Evolutionary conservation across 2,329 filamentous ascomycete genomes (phyloP), one percentile per base, ranked within the genome.

Genomic region (Colletotrichum sp.): DNA sequence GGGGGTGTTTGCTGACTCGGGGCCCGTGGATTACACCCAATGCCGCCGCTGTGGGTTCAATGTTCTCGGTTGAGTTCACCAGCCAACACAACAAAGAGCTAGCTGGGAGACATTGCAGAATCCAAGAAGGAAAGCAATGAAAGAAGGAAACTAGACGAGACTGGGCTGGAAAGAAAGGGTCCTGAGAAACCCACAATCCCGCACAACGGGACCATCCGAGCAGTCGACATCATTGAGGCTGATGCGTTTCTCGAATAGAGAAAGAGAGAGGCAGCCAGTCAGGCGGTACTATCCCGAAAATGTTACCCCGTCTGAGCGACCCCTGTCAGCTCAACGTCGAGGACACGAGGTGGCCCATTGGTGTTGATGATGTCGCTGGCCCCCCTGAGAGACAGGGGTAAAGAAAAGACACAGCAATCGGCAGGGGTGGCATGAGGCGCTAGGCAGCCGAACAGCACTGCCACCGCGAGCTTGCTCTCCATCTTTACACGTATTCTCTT

Each of bases 211-310:
- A 18, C 25, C 67, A 48, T 27, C 36, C 18, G 55, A 64, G 32
- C 56, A 12, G 36, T 55, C 55, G 36, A 68, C 34, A 36, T 36
- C n/a, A 69, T 69, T 69, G 70, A 73, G 70, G 70, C 70, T 73
- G 64, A 73, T 72, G 61, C 69, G 66, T 22, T 52, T 56, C 34
- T n/a, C 28, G 22, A 69, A 15, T 15, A 34, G 61, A 64, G 39
- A 34, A 28, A 9, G 34, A 60, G 48, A 73, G 74, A 76, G 70
- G 74, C 74, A 76, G 74, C 74, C 74, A 76, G 73, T 43, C 32
- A 69, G 66, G 67, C 67, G 56, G 43, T 28, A 61, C 61, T 28
- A 55, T 56, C 27, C 65, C 65, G n/a, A 32, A 43, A 74, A 62
- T 60, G 18, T 64, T 16, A 67, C 52, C 43, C 62, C 56, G 32